Evolutionary conservation across 2,329 filamentous ascomycete species (phyloP), one percentile per base, ranked within the genome.

Genomic region (Hymenoscyphus albidus): DNA sequence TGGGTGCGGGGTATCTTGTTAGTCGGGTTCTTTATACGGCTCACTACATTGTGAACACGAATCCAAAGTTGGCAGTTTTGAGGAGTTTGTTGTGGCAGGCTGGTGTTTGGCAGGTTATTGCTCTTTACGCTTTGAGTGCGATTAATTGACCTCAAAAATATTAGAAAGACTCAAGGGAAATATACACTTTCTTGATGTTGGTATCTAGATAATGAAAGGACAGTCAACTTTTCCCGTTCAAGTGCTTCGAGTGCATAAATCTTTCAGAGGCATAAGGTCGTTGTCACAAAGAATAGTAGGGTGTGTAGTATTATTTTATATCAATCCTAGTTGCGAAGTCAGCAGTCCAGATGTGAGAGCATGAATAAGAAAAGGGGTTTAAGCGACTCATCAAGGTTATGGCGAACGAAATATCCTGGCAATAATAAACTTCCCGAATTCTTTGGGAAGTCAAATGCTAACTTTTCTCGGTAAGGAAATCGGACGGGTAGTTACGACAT

Each of bases 1-100:
- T 60, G 58, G 16, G 38, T 4, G 58, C 40, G 5, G 58, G 58
- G 14, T 60, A 60, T 48, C 16, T 60, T n/a, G 27, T 60, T n/a
- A 60, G 58, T 48, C 38, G 40, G 13, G 22, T 60, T 32, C 14
- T 32, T 10, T 51, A 60, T 48, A 51, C 58, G 7, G 13, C 31
- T 27, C 5, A 51, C 27, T 51, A 60, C n/a, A 60, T 60, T 16
- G 18, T 18, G 5, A 60, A 60, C 14, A 48, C 38, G 5, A 60
- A 32, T n/a, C 38, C 18, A 6, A 35, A 51, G 40, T 60, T 13
- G 16, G 22, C 39, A 27, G 40, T 51, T 14, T 35, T 60, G 58
- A 60, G 58, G 14, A 40, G 32, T 35, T 39, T 51, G 18, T 40
- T 60, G 58, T 60, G 58, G 58, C 2, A 51, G 13, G n/a, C 48